Evolutionary conservation across 2,329 filamentous ascomycete genomes (phyloP).

Genomic region (Diplocarpon rosae): DNA sequence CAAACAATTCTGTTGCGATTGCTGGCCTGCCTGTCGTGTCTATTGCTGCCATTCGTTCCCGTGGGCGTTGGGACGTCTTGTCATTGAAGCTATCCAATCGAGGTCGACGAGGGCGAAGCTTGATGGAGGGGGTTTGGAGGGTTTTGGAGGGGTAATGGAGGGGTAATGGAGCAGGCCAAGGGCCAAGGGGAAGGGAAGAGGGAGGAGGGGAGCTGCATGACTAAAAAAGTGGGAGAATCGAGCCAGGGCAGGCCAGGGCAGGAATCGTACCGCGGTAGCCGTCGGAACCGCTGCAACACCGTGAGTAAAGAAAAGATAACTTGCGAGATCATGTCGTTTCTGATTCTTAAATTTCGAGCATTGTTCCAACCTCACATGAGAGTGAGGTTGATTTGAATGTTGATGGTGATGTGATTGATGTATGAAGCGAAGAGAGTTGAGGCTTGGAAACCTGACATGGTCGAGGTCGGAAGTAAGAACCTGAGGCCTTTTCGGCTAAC

Average conservation of each 20-base stretch:
- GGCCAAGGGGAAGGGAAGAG: too few relatives aligned
- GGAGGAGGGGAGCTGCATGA: too few relatives aligned
- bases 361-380: too few relatives aligned
- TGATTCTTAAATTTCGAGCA: too few relatives aligned
- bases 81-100: slow-evolving; percentile 5
- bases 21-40: neutral
- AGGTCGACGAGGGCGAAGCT: neutral
- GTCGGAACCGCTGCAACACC: neutral
- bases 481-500: too few relatives aligned
- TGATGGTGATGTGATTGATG: too few relatives aligned
- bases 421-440: too few relatives aligned
- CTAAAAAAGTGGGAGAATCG: neutral
- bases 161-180: too few relatives aligned
- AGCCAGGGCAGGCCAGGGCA: neutral
- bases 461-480: too few relatives aligned
- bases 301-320: neutral
- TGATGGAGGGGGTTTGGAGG: slow-evolving; percentile 4
- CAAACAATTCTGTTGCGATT: too few relatives aligned
- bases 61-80: neutral
- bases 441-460: too few relatives aligned
- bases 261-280: neutral
- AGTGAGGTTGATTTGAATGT: too few relatives aligned
- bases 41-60: neutral
- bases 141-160: neutral
- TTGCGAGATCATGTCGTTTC: neutral